Evolutionary conservation across 148 eudicot genomes (phyloP).

Genomic region (Spergularia marina): DNA sequence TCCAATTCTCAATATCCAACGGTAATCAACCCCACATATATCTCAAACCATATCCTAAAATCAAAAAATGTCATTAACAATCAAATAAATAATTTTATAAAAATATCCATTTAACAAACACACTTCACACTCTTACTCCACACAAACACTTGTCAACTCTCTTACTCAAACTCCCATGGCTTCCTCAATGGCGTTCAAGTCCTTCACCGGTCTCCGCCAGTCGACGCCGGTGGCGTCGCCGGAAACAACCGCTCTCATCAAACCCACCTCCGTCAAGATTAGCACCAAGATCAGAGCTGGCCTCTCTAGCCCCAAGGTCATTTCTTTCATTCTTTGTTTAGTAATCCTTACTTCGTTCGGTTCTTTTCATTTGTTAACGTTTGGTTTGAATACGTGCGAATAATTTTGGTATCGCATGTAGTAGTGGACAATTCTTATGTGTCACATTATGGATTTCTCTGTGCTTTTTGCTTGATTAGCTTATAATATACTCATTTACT

Average conservation of each 20-base stretch:
- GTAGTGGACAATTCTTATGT: no score
- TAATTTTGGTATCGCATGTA: no score
- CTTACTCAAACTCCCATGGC: conserved; percentile 38
- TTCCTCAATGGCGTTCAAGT: conserved; percentile 62
- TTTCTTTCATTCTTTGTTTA: not conserved
- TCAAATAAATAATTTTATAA: not conserved
- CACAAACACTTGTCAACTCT: not conserved
- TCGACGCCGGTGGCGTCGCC: conserved; percentile 37
- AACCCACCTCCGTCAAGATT: conserved; percentile 19
- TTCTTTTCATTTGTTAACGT: no score
- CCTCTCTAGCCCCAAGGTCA: conserved; percentile 61
- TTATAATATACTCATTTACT: no score
- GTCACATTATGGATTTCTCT: no score
- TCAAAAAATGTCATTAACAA: not conserved
- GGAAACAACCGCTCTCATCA: conserved; percentile 22
- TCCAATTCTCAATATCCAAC: conserved; percentile 44
- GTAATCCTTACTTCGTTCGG: not conserved
- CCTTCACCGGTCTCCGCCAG: conserved; percentile 81
- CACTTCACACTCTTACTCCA: not conserved
- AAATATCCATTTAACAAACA: not conserved
- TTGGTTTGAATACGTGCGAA: no score
- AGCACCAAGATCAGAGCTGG: conserved; percentile 28
- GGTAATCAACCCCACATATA: conserved; percentile 24
- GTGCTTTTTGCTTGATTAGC: no score
- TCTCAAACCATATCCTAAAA: conserved; percentile 54